phyloP scores from a whole-genome alignment of 805 yeast species.

The Candida broadrunensis region DNA sequence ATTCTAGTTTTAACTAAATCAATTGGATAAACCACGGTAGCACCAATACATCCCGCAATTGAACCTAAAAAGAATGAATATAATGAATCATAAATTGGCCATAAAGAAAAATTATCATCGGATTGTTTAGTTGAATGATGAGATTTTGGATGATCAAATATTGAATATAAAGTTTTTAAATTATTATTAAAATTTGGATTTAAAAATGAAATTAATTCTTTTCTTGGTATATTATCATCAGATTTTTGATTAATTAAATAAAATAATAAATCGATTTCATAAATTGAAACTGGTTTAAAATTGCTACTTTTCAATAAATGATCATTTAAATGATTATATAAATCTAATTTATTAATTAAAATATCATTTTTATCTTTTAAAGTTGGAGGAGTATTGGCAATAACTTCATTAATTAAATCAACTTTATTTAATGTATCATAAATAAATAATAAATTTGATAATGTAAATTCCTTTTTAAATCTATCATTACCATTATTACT shows the following conservation, averaged over 20 bases:
- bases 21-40: conserved; percentile 96
- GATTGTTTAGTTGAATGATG: conserved; percentile 23
- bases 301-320: conserved; percentile 41
- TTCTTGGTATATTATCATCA: conserved; percentile 39
- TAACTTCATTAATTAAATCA: conserved; percentile 43
- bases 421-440: conserved; percentile 39
- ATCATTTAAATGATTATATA: conserved; percentile 41
- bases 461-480: conserved; percentile 24
- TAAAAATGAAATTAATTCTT: conserved; percentile 44
- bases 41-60: conserved; percentile 96
- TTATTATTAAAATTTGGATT: conserved; percentile 54
- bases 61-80: conserved; percentile 90
- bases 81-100: conserved; percentile 63
- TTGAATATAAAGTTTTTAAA: conserved; percentile 28
- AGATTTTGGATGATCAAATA: conserved; percentile 43
- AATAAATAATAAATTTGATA: conserved; percentile 37
- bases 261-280: conserved; percentile 40
- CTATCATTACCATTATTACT: too few species aligned
- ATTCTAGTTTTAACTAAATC: conserved; percentile 94
- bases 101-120: conserved; percentile 40
- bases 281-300: conserved; percentile 39
- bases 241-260: conserved; percentile 32
- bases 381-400: conserved; percentile 45
- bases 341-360: conserved; percentile 37
- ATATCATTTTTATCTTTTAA: conserved; percentile 39